phyloP scores from a whole-genome alignment of 2,329 filamentous ascomycete species.

The Aschersonia sp. region DNA sequence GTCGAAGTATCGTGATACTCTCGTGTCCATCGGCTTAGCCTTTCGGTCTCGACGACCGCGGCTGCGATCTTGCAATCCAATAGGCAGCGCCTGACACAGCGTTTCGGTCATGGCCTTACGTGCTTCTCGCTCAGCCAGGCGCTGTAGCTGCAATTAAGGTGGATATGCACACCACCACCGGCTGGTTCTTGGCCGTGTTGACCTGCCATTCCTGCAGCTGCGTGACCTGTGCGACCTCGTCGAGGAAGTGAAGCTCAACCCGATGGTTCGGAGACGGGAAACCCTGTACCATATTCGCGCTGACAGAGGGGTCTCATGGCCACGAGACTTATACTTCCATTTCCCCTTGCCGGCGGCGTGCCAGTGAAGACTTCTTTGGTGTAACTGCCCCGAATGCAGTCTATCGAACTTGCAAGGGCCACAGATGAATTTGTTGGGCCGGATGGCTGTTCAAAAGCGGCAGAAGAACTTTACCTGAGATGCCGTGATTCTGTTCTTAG shows the following conservation, averaged over 20 bases:
- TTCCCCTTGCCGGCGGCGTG: too few relatives aligned
- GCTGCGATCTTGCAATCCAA: neutral
- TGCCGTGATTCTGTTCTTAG: too few relatives aligned
- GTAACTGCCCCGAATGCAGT: too few relatives aligned
- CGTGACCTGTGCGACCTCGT: slow-evolving; percentile 2
- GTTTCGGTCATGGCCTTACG: neutral
- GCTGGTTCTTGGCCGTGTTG: slow-evolving; percentile 4
- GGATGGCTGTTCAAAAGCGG: too few relatives aligned
- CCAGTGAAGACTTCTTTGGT: too few relatives aligned
- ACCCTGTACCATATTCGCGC: too few relatives aligned
- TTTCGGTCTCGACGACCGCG: neutral
- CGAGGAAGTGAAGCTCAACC: neutral
- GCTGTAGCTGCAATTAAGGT: neutral
- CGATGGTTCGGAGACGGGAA: too few relatives aligned
- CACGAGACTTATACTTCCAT: too few relatives aligned
- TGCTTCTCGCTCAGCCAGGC: neutral
- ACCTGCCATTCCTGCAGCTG: slow-evolving; percentile 4
- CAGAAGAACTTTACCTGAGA: too few relatives aligned
- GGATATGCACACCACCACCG: slow-evolving; percentile 3
- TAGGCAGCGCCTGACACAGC: neutral
- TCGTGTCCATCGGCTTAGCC: neutral
- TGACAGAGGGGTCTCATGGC: too few relatives aligned
- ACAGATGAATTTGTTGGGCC: too few relatives aligned
- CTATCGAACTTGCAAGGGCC: too few relatives aligned
- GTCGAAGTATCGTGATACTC: neutral